Conservation (phyloP, 805 yeast species). For the Clavispora asparagi region DNA sequence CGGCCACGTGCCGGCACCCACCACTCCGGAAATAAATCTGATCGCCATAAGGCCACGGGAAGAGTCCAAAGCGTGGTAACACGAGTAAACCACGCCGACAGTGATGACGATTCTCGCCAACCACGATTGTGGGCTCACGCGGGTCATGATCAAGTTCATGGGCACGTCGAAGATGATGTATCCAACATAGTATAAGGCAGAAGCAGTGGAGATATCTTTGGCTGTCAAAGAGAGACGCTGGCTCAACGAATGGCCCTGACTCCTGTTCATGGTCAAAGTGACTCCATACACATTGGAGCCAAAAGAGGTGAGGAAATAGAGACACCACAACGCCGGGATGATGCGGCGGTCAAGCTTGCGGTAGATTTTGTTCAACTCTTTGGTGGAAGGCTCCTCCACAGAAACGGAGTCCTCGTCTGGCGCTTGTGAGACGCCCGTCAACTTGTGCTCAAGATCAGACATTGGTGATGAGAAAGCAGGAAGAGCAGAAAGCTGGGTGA, state of each 20-base stretch:
- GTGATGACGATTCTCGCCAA: slow-evolving; percentile 68
- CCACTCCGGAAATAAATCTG: slow-evolving; percentile 67
- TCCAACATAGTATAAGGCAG: slow-evolving; percentile 79
- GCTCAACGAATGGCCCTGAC: slow-evolving; percentile 54
- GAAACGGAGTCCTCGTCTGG: background rate
- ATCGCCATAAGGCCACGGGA: slow-evolving; percentile 62
- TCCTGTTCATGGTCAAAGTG: slow-evolving; percentile 72
- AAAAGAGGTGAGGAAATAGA: slow-evolving; percentile 74
- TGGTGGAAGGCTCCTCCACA: background rate
- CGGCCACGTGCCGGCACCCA: slow-evolving; percentile 89
- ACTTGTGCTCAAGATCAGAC: background rate
- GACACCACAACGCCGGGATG: slow-evolving; percentile 77
- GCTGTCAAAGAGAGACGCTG: slow-evolving; percentile 47
- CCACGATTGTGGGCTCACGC: slow-evolving; percentile 81
- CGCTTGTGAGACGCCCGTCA: background rate
- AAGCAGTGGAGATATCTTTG: slow-evolving; percentile 65
- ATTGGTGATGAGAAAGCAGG: background rate
- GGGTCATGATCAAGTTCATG: slow-evolving; percentile 82
- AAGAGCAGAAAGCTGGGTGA: no score
- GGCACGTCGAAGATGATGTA: slow-evolving; percentile 83
- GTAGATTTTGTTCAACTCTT: slow-evolving; percentile 48
- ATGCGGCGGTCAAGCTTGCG: slow-evolving; percentile 63
- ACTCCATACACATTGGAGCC: slow-evolving; percentile 75
- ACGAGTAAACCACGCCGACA: slow-evolving; percentile 73
- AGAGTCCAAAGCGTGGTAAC: slow-evolving; percentile 58